These are phyloP conservation scores for Debaryomyces subglobosus DNA, from an alignment of 1,139 yeast genomes.

Conservation along the genomic window DNA sequence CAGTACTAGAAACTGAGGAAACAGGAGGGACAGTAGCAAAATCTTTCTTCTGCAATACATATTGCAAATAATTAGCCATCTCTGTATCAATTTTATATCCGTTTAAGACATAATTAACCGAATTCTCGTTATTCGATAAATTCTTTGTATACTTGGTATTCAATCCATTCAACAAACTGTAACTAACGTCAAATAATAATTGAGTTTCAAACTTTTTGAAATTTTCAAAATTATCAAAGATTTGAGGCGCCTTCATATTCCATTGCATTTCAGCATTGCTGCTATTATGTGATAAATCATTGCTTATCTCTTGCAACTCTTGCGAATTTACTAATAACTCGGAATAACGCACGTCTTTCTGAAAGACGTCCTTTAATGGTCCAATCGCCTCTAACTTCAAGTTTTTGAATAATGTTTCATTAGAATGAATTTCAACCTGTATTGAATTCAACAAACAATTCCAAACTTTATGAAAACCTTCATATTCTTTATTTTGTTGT, in stretches of 20 bases:
- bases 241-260: slow-evolving; percentile 78
- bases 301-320: slow-evolving; percentile 42
- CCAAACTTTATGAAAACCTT: slow-evolving; percentile 62
- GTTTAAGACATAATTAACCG: slow-evolving; percentile 64
- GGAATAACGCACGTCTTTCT: slow-evolving; percentile 54
- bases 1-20: neutral
- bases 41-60: slow-evolving; percentile 23
- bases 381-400: slow-evolving; percentile 59
- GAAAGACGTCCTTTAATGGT: slow-evolving; percentile 55
- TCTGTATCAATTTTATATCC: slow-evolving; percentile 43
- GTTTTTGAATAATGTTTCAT: slow-evolving; percentile 52
- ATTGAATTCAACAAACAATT: slow-evolving; percentile 54
- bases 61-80: slow-evolving; percentile 41
- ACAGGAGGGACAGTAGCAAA: slow-evolving; percentile 4
- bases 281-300: slow-evolving; percentile 20
- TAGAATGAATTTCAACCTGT: slow-evolving; percentile 54
- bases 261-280: slow-evolving; percentile 54
- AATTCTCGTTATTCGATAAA: slow-evolving; percentile 60
- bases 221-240: slow-evolving; percentile 74
- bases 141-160: slow-evolving; percentile 50
- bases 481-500: slow-evolving; percentile 45
- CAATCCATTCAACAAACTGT: slow-evolving; percentile 68
- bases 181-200: slow-evolving; percentile 66
- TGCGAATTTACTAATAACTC: slow-evolving; percentile 46
- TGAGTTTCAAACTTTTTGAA: slow-evolving; percentile 71